phyloP scores from a whole-genome alignment of 306 rosid genomes.

The Begonia loranthoides region DNA sequence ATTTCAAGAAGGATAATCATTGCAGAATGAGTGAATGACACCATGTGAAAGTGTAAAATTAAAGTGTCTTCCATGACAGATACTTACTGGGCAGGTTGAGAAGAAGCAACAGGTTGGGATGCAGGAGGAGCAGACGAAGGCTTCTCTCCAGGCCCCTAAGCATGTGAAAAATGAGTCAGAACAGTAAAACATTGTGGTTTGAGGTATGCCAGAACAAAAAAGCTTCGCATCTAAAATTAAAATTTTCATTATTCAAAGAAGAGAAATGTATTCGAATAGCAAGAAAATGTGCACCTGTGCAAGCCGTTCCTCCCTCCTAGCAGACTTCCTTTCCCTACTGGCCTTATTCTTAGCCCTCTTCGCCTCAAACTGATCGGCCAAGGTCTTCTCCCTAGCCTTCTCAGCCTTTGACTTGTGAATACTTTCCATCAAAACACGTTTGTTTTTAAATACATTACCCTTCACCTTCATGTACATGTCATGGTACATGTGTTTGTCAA shows the following conservation, averaged over 20 bases:
- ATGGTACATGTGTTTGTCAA: constrained; percentile 97
- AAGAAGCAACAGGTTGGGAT: constrained; percentile 16
- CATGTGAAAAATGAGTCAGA: neutral
- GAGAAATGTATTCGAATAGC: neutral
- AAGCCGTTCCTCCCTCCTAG: constrained; percentile 89
- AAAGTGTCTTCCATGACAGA: neutral
- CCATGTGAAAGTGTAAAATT: too few species aligned
- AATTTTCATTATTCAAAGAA: neutral
- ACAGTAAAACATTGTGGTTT: neutral
- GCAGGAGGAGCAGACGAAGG: constrained; percentile 19
- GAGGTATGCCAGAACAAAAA: neutral
- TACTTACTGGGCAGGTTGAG: constrained; percentile 62
- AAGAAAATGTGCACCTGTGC: constrained; percentile 41
- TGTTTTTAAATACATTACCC: constrained; percentile 96
- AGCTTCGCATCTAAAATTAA: neutral
- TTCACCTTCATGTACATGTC: constrained; percentile 97
- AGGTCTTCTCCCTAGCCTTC: constrained; percentile 94
- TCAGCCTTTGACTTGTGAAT: constrained; percentile 97
- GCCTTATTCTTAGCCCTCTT: constrained; percentile 98
- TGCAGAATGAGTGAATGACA: constrained; percentile 19
- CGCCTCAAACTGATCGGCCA: constrained; percentile 94
- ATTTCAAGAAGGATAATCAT: neutral
- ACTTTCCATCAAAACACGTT: constrained; percentile 94
- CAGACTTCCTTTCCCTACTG: constrained; percentile 75
- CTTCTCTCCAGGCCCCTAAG: constrained; percentile 77